Evolutionary conservation across 148 eudicot genomes (phyloP).

Genomic region (Linanthus parryae): DNA sequence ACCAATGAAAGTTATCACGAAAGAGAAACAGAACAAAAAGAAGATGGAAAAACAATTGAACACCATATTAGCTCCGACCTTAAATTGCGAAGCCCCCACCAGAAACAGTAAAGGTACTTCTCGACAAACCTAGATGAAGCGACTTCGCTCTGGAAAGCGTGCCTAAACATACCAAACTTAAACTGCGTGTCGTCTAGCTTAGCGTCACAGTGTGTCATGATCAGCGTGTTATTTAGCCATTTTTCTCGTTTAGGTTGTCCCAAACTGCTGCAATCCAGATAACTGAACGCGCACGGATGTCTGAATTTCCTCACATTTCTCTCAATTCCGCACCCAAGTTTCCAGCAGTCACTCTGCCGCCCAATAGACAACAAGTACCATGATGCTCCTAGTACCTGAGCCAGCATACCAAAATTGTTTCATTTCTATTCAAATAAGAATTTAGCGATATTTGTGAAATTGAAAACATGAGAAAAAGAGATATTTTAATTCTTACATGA

Average conservation of each 20-base stretch:
- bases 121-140: conserved; percentile 50
- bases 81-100: conserved; percentile 84
- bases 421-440: too few species aligned
- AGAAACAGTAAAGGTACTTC: conserved; percentile 82
- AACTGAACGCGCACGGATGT: conserved; percentile 27
- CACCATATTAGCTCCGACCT: conserved; percentile 32
- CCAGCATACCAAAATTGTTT: too few species aligned
- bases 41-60: neutral
- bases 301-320: conserved; percentile 29
- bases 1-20: neutral
- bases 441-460: too few species aligned
- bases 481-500: conserved; percentile 51
- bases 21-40: neutral
- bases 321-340: conserved; percentile 43
- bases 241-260: conserved; percentile 29
- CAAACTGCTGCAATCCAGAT: conserved; percentile 54
- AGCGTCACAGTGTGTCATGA: conserved; percentile 50
- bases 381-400: conserved; percentile 77
- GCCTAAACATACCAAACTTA: conserved; percentile 81
- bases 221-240: conserved; percentile 56
- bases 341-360: conserved; percentile 79
- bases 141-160: conserved; percentile 71
- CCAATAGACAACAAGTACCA: conserved; percentile 89
- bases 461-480: too few species aligned
- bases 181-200: conserved; percentile 47